Evolutionary conservation across 169 alveolate genomes (phyloP).

Genomic region (Perkinsus chesapeaki): DNA sequence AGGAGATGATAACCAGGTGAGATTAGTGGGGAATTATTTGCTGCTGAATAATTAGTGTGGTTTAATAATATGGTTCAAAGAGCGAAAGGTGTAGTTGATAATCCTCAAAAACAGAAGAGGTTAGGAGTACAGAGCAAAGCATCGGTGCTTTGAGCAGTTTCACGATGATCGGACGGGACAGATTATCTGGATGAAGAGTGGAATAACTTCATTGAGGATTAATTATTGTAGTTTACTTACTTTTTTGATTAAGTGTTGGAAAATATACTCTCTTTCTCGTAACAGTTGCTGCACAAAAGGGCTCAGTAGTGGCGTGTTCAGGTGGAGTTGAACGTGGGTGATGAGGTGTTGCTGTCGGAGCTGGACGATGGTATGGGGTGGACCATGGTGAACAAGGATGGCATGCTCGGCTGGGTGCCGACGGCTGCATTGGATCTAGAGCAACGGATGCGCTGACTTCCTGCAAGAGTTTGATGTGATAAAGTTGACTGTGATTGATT

Average conservation of each 20-base stretch:
- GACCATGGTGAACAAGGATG: background rate
- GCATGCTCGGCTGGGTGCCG: background rate
- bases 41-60: background rate
- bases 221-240: no score
- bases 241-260: no score
- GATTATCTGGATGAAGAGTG: no score
- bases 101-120: no score
- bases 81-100: no score
- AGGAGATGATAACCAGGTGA: background rate
- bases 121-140: no score
- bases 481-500: background rate
- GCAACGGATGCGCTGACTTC: background rate
- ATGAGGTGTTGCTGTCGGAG: background rate
- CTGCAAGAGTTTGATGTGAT: background rate
- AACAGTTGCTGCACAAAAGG: no score
- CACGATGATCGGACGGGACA: no score
- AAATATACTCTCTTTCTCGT: no score
- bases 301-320: background rate
- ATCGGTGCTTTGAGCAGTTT: no score
- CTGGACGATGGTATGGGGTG: background rate
- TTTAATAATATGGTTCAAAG: background rate
- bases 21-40: background rate
- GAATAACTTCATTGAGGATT: no score
- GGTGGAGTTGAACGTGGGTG: background rate
- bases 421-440: background rate